Evolutionary conservation across 805 yeast species (phyloP).

Genomic region (Schwanniomyces polymorphus): DNA sequence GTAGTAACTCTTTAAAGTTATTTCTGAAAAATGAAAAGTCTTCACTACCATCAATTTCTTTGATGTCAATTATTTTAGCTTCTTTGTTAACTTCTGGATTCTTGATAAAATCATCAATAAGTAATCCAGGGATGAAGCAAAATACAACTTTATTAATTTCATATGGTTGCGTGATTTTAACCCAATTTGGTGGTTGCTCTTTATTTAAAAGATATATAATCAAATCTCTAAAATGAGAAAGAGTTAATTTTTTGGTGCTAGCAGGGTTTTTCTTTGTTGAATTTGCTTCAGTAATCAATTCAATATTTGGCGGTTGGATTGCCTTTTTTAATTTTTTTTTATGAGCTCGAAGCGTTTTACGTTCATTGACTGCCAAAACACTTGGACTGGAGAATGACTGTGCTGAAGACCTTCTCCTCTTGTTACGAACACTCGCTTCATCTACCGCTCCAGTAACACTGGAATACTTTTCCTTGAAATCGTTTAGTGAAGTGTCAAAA

Average conservation of each 20-base stretch:
- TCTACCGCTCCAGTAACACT: not conserved
- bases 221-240: slow-evolving; percentile 16
- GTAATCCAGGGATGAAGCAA: slow-evolving; percentile 66
- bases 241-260: slow-evolving; percentile 12
- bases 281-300: slow-evolving; percentile 6
- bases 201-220: slow-evolving; percentile 12
- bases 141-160: slow-evolving; percentile 55
- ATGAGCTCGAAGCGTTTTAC: slow-evolving; percentile 16
- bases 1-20: slow-evolving; percentile 45
- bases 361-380: slow-evolving; percentile 1
- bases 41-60: slow-evolving; percentile 3
- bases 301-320: slow-evolving; percentile 18
- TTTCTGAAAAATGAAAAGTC: slow-evolving; percentile 32
- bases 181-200: slow-evolving; percentile 37
- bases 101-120: slow-evolving; percentile 43
- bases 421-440: slow-evolving; percentile 6
- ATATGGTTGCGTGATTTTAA: slow-evolving; percentile 47
- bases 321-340: slow-evolving; percentile 34
- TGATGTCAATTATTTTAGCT: slow-evolving; percentile 4
- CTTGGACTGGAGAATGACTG: slow-evolving; percentile 21
- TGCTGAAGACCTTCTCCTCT: slow-evolving; percentile 42
- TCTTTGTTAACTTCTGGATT: slow-evolving; percentile 10
- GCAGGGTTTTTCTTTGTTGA: slow-evolving; percentile 1
- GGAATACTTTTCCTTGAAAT: slow-evolving; percentile 1
- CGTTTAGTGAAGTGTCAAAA: slow-evolving; percentile 5